Evolutionary conservation across 495 filamentous ascomycete species (phyloP).

Genomic region (Aspergillus campestris): DNA sequence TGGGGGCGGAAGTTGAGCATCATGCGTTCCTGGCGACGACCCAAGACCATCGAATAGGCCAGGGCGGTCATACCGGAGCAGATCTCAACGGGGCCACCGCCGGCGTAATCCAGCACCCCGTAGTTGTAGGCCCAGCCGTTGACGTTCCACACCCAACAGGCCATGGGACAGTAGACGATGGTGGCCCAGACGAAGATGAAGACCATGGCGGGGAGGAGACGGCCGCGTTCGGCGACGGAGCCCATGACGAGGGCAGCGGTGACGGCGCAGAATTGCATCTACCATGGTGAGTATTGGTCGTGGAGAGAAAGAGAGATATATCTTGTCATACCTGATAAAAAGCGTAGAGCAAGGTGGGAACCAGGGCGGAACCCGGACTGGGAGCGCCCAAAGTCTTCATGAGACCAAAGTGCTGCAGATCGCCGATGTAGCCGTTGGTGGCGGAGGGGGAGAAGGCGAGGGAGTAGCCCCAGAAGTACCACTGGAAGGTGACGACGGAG

Average conservation of each 20-base stretch:
- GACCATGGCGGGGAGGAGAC: constrained; percentile 88
- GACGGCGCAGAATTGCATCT: constrained; percentile 95
- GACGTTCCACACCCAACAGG: constrained; percentile 91
- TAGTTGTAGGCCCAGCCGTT: constrained; percentile 92
- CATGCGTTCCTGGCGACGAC: constrained; percentile 97
- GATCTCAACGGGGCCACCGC: constrained; percentile 96
- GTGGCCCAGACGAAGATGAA: constrained; percentile 96
- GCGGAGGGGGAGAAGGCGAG: constrained; percentile 57
- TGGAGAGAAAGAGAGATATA: background rate
- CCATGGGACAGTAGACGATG: constrained; percentile 91
- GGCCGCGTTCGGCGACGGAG: constrained; percentile 86
- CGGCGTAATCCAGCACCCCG: constrained; percentile 93
- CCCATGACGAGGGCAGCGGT: constrained; percentile 92
- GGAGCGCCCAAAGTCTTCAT: constrained; percentile 56
- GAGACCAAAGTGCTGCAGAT: constrained; percentile 56
- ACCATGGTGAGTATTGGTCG: background rate
- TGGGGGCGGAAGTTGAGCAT: constrained; percentile 93
- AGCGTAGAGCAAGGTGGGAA: constrained; percentile 55
- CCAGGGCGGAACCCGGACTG: constrained; percentile 53
- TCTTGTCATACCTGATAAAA: constrained; percentile 55
- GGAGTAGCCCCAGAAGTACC: constrained; percentile 71
- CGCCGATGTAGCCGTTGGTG: constrained; percentile 59
- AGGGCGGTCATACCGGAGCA: constrained; percentile 86
- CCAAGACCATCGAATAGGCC: constrained; percentile 91
- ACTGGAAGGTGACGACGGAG: constrained; percentile 62